Conservation (phyloP, 352 stramenopile genomes). For the Phytopythium litorale region DNA sequence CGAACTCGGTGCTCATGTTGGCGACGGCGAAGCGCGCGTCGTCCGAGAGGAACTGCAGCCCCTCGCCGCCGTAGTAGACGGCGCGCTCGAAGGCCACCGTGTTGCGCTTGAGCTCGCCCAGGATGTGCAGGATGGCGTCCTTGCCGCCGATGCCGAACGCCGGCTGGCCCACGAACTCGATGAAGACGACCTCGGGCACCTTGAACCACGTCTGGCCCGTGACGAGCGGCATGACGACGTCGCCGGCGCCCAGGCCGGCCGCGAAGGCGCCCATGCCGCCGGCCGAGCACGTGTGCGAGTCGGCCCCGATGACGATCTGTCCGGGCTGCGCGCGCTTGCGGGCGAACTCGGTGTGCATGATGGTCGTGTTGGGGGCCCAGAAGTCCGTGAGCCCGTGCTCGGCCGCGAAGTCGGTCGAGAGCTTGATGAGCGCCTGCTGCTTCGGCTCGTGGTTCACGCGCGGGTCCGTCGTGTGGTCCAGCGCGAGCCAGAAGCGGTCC, state of each 20-base stretch:
- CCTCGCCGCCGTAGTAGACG: conserved; percentile 70
- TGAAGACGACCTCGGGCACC: conserved; percentile 72
- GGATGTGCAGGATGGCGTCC: conserved; percentile 77
- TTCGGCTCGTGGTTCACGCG: conserved; percentile 76
- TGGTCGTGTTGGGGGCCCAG: conserved; percentile 79
- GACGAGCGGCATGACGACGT: conserved; percentile 82
- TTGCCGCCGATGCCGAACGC: conserved; percentile 75
- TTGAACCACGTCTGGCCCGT: conserved; percentile 86
- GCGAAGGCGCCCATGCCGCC: conserved; percentile 78
- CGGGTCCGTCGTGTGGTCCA: conserved; percentile 81
- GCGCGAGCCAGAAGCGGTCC: conserved; percentile 80
- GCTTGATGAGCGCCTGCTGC: conserved; percentile 76
- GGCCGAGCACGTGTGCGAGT: conserved; percentile 73
- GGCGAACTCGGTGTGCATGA: conserved; percentile 85
- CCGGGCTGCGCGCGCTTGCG: conserved; percentile 75
- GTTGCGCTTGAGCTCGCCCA: conserved; percentile 78
- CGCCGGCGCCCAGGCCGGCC: conserved; percentile 59
- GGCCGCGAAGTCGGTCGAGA: conserved; percentile 73
- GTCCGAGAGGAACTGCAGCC: conserved; percentile 61
- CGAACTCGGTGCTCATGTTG: conserved; percentile 86
- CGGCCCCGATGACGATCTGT: conserved; percentile 81
- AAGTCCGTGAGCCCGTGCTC: conserved; percentile 74
- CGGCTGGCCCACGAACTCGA: conserved; percentile 70
- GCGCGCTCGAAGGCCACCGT: conserved; percentile 78
- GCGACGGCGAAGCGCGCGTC: conserved; percentile 77